Evolutionary conservation across 768 basidiomycete species (phyloP).

Genomic region (Calocera viscosa): DNA sequence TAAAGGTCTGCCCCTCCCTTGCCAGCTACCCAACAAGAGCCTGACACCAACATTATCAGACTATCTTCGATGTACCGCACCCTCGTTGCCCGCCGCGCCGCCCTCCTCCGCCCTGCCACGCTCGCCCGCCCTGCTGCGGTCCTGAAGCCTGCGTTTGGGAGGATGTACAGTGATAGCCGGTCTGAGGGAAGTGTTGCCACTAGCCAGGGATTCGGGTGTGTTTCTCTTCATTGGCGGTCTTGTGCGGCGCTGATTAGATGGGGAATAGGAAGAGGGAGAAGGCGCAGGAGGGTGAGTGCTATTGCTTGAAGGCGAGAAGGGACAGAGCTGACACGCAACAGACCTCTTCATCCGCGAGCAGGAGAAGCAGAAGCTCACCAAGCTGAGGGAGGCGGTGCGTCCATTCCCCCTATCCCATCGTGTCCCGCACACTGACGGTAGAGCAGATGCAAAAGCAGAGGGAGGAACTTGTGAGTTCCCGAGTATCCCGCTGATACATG

Average conservation of each 20-base stretch:
- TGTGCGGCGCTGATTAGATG: not conserved
- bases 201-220: constrained; percentile 4
- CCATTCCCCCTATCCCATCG: not conserved
- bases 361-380: not conserved
- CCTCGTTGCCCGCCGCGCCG: not conserved
- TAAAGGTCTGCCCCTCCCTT: not conserved
- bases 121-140: not conserved
- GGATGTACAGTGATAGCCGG: not conserved
- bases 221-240: not conserved
- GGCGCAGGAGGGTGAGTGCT: constrained; percentile 1
- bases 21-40: too few species aligned
- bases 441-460: not conserved
- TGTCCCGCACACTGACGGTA: not conserved
- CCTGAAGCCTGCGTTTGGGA: not conserved
- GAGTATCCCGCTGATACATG: not conserved
- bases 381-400: not conserved
- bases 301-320: not conserved
- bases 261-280: constrained; percentile 6
- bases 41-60: too few species aligned
- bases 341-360: not conserved
- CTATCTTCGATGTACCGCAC: constrained; percentile 6
- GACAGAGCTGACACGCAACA: not conserved
- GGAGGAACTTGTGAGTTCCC: not conserved
- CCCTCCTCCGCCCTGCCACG: not conserved
- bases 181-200: not conserved